phyloP scores from a whole-genome alignment of 139 green algal genomes.

The Chlorella ohadii region DNA sequence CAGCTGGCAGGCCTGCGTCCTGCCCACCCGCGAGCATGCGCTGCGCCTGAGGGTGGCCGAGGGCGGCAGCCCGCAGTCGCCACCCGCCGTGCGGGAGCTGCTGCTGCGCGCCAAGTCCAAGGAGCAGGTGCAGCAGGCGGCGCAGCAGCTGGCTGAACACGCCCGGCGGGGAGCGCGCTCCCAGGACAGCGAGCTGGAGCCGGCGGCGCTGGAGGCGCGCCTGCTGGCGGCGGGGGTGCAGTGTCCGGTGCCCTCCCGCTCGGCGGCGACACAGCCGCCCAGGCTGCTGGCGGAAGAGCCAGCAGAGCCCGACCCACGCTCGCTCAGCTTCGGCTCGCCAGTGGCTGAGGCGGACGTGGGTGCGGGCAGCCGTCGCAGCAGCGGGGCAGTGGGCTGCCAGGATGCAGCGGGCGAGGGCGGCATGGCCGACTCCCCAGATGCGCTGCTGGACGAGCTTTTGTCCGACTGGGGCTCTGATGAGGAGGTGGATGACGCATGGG shows the following conservation, averaged over 20 bases:
- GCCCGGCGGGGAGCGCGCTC: too few relatives aligned
- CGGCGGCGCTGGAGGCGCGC: too few relatives aligned
- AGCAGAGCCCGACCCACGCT: neutral
- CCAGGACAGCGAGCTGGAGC: too few relatives aligned
- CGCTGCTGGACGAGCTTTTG: neutral
- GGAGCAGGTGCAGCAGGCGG: conserved; percentile 1
- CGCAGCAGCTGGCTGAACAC: neutral
- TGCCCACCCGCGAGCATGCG: conserved; percentile 26
- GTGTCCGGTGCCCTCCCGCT: too few relatives aligned
- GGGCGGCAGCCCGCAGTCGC: neutral
- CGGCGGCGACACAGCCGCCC: too few relatives aligned
- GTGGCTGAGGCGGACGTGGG: neutral
- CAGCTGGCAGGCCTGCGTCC: conserved; percentile 21
- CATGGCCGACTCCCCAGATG: too few relatives aligned
- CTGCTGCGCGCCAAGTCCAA: conserved; percentile 21
- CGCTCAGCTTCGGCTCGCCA: conserved; percentile 4
- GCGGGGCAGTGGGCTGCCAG: neutral
- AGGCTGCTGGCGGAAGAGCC: neutral
- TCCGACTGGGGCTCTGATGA: neutral
- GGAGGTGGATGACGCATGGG: too few relatives aligned
- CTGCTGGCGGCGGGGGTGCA: too few relatives aligned
- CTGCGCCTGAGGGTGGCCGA: conserved; percentile 22
- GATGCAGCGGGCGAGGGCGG: neutral
- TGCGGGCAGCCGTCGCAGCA: neutral
- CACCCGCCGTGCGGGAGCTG: conserved; percentile 7